A percentile compares a stretch with the other conserved stretches of the same genome.
Evolutionary conservation across 345 rosid species (phyloP).

Genomic region (Acer yangbiense): DNA sequence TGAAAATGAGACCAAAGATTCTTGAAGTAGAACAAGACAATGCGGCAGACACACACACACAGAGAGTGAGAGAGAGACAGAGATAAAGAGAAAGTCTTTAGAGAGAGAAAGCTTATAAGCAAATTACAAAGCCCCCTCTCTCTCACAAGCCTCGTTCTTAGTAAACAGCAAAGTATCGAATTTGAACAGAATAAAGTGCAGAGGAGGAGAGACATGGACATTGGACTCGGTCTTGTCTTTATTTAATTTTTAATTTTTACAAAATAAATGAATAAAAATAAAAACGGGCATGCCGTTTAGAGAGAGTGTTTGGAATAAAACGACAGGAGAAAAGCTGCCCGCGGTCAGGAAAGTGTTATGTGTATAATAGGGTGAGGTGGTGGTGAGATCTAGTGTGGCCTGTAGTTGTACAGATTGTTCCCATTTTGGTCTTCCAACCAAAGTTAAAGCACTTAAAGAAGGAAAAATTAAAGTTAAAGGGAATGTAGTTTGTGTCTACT

Average conservation of each 20-base stretch:
- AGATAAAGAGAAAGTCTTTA: constrained; percentile 25
- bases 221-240: constrained; percentile 28
- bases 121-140: constrained; percentile 20
- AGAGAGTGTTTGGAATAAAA: constrained; percentile 5
- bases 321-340: constrained; percentile 34
- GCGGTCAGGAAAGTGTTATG: constrained; percentile 28
- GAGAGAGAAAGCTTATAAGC: constrained; percentile 34
- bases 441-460: constrained; percentile 43
- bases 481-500: constrained; percentile 19
- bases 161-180: constrained; percentile 63
- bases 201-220: constrained; percentile 24
- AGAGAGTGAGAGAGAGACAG: constrained; percentile 25
- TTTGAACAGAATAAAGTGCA: constrained; percentile 92
- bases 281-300: constrained; percentile 36
- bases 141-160: constrained; percentile 58
- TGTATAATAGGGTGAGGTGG: neutral
- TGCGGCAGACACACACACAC: constrained; percentile 50
- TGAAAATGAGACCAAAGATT: constrained; percentile 73
- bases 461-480: constrained; percentile 33
- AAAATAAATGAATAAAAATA: neutral
- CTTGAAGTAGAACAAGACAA: constrained; percentile 79
- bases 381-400: constrained; percentile 5
- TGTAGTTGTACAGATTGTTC: constrained; percentile 7
- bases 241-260: neutral
- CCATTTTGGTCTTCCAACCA: constrained; percentile 37